These are phyloP conservation scores for Cyberlindnera suaveolens DNA, from an alignment of 805 yeast genomes.

Conservation along the genomic window DNA sequence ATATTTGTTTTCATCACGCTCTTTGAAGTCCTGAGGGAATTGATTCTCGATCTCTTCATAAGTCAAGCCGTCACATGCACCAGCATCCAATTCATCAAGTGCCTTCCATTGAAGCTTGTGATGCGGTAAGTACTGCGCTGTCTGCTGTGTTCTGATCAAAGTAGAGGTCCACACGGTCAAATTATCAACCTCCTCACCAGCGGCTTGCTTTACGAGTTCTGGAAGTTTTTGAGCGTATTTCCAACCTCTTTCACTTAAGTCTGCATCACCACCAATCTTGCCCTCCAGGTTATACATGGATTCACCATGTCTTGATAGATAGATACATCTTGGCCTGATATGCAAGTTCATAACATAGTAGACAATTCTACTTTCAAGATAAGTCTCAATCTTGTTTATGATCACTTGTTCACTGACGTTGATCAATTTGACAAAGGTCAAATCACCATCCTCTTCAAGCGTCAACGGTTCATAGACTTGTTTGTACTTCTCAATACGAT, in stretches of 20 bases:
- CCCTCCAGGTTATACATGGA: constrained; percentile 88
- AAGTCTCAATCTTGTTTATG: constrained; percentile 80
- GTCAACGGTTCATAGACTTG: constrained; percentile 73
- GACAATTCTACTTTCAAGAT: constrained; percentile 86
- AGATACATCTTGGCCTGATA: constrained; percentile 84
- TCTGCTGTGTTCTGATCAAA: constrained; percentile 83
- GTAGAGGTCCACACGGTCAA: constrained; percentile 97
- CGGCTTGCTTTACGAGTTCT: constrained; percentile 51
- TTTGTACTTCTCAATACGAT: constrained; percentile 71
- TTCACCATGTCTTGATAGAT: constrained; percentile 96
- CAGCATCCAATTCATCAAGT: constrained; percentile 93
- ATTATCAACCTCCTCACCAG: constrained; percentile 42
- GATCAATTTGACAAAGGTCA: constrained; percentile 82
- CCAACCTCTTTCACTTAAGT: constrained; percentile 76
- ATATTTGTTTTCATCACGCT: constrained; percentile 92
- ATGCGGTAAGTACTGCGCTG: constrained; percentile 77
- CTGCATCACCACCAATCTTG: constrained; percentile 93
- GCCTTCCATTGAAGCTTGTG: constrained; percentile 93
- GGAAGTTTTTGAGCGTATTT: constrained; percentile 80
- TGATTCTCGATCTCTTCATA: constrained; percentile 82
- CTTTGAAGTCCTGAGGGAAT: constrained; percentile 92
- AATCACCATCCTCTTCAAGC: constrained; percentile 45
- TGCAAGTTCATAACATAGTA: constrained; percentile 95
- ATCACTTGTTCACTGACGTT: constrained; percentile 86
- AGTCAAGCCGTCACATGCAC: constrained; percentile 95